Conservation (phyloP, 768 basidiomycete genomes). For the Nidularia pulvinata region DNA sequence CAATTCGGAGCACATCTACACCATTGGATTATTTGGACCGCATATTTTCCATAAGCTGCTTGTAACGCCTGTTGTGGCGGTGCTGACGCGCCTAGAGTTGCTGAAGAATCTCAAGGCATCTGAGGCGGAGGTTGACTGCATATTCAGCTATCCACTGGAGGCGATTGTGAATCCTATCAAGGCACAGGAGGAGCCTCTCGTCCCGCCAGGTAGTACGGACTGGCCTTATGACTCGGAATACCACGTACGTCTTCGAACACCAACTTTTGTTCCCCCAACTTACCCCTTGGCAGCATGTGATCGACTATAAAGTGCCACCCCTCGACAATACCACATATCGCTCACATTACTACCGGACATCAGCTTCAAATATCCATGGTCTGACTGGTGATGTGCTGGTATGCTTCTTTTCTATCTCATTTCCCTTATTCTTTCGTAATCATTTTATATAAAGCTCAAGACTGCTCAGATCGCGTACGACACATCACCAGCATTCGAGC, state of each 20-base stretch:
- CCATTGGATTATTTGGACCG: conserved; percentile 62
- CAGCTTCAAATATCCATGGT: conserved; percentile 76
- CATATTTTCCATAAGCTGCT: conserved; percentile 60
- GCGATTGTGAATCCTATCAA: conserved; percentile 62
- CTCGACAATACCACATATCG: conserved; percentile 55
- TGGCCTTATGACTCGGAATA: conserved; percentile 72
- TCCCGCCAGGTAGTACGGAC: conserved; percentile 50
- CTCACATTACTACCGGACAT: conserved; percentile 74
- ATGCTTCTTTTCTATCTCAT: not conserved
- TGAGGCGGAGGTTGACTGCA: conserved; percentile 67
- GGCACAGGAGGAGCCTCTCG: conserved; percentile 36
- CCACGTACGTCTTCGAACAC: conserved; percentile 47
- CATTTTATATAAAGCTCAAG: conserved; percentile 40
- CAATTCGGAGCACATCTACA: conserved; percentile 48
- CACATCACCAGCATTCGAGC: conserved; percentile 43
- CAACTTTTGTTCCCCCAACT: not conserved
- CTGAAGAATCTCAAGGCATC: conserved; percentile 49
- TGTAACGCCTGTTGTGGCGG: conserved; percentile 75
- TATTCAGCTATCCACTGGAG: conserved; percentile 77
- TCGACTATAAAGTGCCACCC: conserved; percentile 42
- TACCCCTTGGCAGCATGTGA: conserved; percentile 38
- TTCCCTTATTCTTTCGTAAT: not conserved
- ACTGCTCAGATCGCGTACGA: conserved; percentile 66
- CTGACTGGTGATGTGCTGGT: conserved; percentile 80
- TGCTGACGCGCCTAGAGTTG: conserved; percentile 52